Evolutionary conservation across 305 asterid genomes (phyloP).

Genomic region (Ilex paraguariensis): DNA sequence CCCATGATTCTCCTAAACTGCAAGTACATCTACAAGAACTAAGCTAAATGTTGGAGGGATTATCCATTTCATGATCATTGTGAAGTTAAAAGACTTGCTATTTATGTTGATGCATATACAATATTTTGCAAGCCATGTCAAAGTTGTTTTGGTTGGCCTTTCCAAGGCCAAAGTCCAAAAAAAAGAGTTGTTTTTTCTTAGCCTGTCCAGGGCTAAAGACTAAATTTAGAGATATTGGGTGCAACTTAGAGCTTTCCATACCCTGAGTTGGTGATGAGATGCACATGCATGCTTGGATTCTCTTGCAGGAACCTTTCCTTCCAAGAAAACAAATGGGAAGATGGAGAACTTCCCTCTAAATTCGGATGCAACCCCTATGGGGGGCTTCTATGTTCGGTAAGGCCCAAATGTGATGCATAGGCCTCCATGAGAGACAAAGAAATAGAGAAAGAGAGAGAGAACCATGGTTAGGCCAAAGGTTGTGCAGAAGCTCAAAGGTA

Average conservation of each 20-base stretch:
- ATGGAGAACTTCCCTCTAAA: slow-evolving; percentile 22
- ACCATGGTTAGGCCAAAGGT: neutral
- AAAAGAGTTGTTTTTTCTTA: slow-evolving; percentile 17
- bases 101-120: slow-evolving; percentile 4
- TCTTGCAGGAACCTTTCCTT: slow-evolving; percentile 74
- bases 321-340: slow-evolving; percentile 40
- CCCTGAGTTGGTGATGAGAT: slow-evolving; percentile 40
- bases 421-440: slow-evolving; percentile 8
- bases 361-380: slow-evolving; percentile 50
- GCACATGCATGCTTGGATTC: slow-evolving; percentile 56
- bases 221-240: slow-evolving; percentile 21
- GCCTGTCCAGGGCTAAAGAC: slow-evolving; percentile 64
- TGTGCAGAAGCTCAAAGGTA: no score
- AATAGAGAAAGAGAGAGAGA: slow-evolving; percentile 17
- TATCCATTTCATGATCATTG: slow-evolving; percentile 15
- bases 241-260: slow-evolving; percentile 27
- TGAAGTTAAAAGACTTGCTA: slow-evolving; percentile 12
- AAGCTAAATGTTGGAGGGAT: slow-evolving; percentile 24
- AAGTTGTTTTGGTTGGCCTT: slow-evolving; percentile 31
- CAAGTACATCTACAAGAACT: slow-evolving; percentile 16
- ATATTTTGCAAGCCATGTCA: neutral
- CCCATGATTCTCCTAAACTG: slow-evolving; percentile 34
- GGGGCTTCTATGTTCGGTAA: slow-evolving; percentile 31
- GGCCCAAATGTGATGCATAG: slow-evolving; percentile 16
- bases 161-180: slow-evolving; percentile 29